These are phyloP conservation scores for Penicillium olsonii DNA, from an alignment of 2,329 filamentous ascomycete species.

Conservation along the genomic window DNA sequence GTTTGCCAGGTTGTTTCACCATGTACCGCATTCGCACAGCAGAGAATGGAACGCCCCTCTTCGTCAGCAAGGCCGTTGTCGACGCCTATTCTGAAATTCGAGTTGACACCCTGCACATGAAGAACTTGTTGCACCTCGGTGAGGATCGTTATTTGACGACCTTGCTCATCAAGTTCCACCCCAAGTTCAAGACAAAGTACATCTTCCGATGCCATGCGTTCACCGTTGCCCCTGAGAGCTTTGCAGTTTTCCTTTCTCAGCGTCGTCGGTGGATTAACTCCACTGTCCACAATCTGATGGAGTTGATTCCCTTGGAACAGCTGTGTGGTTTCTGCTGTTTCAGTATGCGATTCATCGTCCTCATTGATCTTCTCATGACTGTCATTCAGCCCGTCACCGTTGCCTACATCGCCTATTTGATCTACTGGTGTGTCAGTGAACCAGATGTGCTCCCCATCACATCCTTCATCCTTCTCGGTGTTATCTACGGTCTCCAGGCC, in stretches of 20 bases:
- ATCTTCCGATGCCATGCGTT: slow-evolving; percentile 89
- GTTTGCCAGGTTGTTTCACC: slow-evolving; percentile 96
- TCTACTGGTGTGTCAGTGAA: slow-evolving; percentile 68
- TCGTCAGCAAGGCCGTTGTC: slow-evolving; percentile 90
- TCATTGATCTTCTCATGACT: slow-evolving; percentile 88
- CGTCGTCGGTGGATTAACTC: slow-evolving; percentile 99
- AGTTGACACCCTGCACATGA: slow-evolving; percentile 97
- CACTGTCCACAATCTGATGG: slow-evolving; percentile 94
- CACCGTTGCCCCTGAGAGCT: slow-evolving; percentile 95
- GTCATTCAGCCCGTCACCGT: slow-evolving; percentile 89
- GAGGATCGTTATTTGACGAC: slow-evolving; percentile 98
- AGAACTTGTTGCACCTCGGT: slow-evolving; percentile 93
- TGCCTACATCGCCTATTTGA: slow-evolving; percentile 85
- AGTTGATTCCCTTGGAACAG: slow-evolving; percentile 88
- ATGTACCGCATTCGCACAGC: slow-evolving; percentile 98
- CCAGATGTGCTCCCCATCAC: slow-evolving; percentile 72
- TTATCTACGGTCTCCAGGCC: slow-evolving; percentile 95
- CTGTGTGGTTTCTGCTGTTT: slow-evolving; percentile 99
- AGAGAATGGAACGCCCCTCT: slow-evolving; percentile 91
- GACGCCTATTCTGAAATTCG: slow-evolving; percentile 88
- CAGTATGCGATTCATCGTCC: slow-evolving; percentile 98
- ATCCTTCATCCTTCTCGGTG: slow-evolving; percentile 85
- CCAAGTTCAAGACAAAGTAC: slow-evolving; percentile 98
- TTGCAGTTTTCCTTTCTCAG: slow-evolving; percentile 93
- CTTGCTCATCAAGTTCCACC: slow-evolving; percentile 85